Base-by-base conservation (phyloP, 441 rosid genomes). In the Eutrema salsugineum region DNA sequence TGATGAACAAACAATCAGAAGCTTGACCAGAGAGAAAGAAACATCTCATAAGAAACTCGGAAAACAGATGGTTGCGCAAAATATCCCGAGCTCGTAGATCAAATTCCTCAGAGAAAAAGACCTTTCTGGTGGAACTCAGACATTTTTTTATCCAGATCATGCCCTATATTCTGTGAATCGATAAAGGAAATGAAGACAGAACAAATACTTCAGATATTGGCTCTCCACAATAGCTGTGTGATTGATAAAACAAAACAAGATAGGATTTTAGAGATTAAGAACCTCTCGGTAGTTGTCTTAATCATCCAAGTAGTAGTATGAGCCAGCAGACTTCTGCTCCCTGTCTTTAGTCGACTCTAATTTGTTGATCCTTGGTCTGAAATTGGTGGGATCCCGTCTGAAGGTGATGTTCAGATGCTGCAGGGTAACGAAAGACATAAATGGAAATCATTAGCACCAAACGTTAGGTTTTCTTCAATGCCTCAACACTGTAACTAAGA, bases 391-490 rank as follows among this genome's bases (percentile, higher is more conserved):
- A 56, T 94, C 99, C 27, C 99, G 87, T 81, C 99, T 85, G 71
- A 94, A 94, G n/a, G 99, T 94, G 68, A 94, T 94, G 77, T 94
- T 90, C 57, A 94, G 81, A 75, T 94, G 99, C 99, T 94, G 88
- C 79, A 77, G 2, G 5, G 39, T 2, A 63, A 10, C 1, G 1
- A 42, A 64, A 40, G 19, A 28, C 56, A 33, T 16, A 50, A 33
- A 33, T 33, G 11, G 36, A 11, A 27, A 43, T 44, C 43, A 56
- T 63, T 51, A 51, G 66, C 44, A 33, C 11, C 30, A 19, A 66
- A 58, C 58, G 3, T 40, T 8, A 11, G 17, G 3, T 36, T 10
- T 35, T 14, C 27, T 35, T n/a, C n/a, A n/a, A n/a, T 11, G 15
- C 30, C 22, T 11, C 8, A 2, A 53, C 1, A 0, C 5, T 2